Conservation (phyloP, 768 basidiomycete genomes). For the Suillus brevipes region DNA sequence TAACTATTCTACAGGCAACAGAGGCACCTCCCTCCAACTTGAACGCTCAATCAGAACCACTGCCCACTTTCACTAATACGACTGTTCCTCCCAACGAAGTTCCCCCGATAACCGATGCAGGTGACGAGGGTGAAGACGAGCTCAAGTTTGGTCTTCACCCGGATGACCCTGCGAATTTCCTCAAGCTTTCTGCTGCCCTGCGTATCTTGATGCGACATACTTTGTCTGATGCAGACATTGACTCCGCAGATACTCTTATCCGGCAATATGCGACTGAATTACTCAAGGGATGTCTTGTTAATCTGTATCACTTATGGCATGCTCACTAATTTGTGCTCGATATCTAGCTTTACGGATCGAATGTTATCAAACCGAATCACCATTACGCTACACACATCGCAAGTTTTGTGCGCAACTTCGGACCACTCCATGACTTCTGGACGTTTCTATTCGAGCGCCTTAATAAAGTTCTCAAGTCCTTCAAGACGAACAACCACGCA, state of each 20-base stretch:
- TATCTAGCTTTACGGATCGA: slow-evolving; percentile 15
- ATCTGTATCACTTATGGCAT: background rate
- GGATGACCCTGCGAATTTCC: slow-evolving; percentile 22
- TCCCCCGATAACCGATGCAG: background rate
- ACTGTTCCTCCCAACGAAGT: background rate
- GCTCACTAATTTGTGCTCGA: background rate
- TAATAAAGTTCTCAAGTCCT: slow-evolving; percentile 38
- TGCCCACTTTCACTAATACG: background rate
- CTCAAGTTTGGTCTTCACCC: slow-evolving; percentile 13
- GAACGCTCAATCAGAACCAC: background rate
- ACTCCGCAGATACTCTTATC: slow-evolving; percentile 18
- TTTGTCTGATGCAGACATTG: slow-evolving; percentile 13
- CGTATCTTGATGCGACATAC: slow-evolving; percentile 11
- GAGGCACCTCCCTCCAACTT: background rate
- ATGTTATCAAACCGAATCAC: slow-evolving; percentile 36
- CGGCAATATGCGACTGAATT: slow-evolving; percentile 24
- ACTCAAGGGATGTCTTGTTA: slow-evolving; percentile 16
- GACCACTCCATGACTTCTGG: slow-evolving; percentile 40
- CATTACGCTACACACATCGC: slow-evolving; percentile 37
- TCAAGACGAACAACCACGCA: slow-evolving; percentile 34
- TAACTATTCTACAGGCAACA: background rate
- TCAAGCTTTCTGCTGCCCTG: slow-evolving; percentile 21
- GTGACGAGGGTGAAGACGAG: slow-evolving; percentile 4
- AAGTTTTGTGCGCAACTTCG: slow-evolving; percentile 28
- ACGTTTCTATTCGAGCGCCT: slow-evolving; percentile 37